A percentile compares a stretch with the other conserved stretches of the same genome.
These are phyloP conservation scores for Nephelium lappaceum DNA, from an alignment of 345 rosid species.

Conservation along the genomic window DNA sequence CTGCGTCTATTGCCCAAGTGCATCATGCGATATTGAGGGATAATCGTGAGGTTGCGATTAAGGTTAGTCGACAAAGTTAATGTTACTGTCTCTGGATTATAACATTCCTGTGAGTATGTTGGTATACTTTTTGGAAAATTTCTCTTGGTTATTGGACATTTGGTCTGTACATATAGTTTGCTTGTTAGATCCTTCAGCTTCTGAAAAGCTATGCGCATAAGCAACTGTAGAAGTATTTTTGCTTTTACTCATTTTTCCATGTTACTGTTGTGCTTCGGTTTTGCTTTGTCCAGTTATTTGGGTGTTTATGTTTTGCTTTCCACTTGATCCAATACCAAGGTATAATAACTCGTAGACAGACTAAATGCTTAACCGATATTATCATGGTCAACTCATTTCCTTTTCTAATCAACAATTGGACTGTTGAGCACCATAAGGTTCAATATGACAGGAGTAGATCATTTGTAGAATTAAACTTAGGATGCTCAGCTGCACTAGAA, in stretches of 20 bases:
- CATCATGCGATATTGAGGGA: slow-evolving; percentile 73
- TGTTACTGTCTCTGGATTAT: not conserved
- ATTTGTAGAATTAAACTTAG: not conserved
- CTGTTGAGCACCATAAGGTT: not conserved
- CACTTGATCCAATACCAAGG: not conserved
- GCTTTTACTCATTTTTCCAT: not conserved
- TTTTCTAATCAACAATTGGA: not conserved
- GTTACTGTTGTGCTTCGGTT: not conserved
- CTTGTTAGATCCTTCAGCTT: not conserved
- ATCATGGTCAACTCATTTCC: not conserved
- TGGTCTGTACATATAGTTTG: not conserved
- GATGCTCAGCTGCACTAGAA: not conserved
- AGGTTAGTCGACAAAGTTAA: slow-evolving; percentile 46
- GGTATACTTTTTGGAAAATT: not conserved
- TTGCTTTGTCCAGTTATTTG: not conserved
- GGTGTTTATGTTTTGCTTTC: not conserved
- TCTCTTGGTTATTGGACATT: not conserved
- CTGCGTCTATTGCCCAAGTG: slow-evolving; percentile 97
- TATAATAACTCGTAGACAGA: not conserved
- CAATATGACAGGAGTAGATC: not conserved
- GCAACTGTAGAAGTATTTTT: not conserved
- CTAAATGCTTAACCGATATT: not conserved
- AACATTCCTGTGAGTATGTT: not conserved
- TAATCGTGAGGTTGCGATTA: slow-evolving; percentile 74
- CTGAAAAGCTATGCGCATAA: not conserved